These are phyloP conservation scores for Meyerozyma sp. DNA, from an alignment of 1,139 yeast genomes.

Conservation along the genomic window DNA sequence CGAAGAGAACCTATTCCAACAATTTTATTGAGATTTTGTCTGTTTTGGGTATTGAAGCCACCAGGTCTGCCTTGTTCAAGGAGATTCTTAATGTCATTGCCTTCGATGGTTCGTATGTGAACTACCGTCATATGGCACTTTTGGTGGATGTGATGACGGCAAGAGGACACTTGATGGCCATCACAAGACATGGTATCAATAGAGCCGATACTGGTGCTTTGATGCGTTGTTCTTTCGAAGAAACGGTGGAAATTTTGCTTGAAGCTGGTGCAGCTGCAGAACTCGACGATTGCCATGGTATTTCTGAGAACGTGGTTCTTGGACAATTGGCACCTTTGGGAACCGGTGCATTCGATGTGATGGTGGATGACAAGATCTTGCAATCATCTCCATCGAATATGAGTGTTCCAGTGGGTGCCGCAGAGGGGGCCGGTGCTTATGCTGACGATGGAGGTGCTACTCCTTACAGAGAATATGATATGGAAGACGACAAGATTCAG, in stretches of 20 bases:
- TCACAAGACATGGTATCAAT: constrained; percentile 99
- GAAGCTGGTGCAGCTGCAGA: constrained; percentile 99
- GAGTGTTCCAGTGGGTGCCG: constrained; percentile 36
- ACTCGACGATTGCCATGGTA: constrained; percentile 96
- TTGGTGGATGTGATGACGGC: constrained; percentile 98
- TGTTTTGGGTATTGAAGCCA: constrained; percentile 97
- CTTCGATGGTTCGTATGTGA: constrained; percentile 98
- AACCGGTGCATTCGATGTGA: constrained; percentile 95
- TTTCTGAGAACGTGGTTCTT: constrained; percentile 93
- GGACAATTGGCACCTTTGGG: constrained; percentile 99
- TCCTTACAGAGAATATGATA: constrained; percentile 80
- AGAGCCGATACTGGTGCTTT: constrained; percentile 98
- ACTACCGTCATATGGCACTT: constrained; percentile 96
- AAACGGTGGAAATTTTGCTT: constrained; percentile 92
- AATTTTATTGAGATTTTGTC: constrained; percentile 94
- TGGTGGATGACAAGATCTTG: constrained; percentile 87
- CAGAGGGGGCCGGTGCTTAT: constrained; percentile 21
- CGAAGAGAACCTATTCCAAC: constrained; percentile 85
- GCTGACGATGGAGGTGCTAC: constrained; percentile 84
- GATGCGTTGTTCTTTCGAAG: constrained; percentile 99
- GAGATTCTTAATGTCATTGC: constrained; percentile 97
- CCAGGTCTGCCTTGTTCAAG: constrained; percentile 86
- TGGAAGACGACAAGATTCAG: constrained; percentile 70
- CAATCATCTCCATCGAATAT: constrained; percentile 55
- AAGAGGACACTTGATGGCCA: constrained; percentile 97